Evolutionary conservation across 148 eudicot genomes (phyloP).

Genomic region (Fagopyrum esculentum): DNA sequence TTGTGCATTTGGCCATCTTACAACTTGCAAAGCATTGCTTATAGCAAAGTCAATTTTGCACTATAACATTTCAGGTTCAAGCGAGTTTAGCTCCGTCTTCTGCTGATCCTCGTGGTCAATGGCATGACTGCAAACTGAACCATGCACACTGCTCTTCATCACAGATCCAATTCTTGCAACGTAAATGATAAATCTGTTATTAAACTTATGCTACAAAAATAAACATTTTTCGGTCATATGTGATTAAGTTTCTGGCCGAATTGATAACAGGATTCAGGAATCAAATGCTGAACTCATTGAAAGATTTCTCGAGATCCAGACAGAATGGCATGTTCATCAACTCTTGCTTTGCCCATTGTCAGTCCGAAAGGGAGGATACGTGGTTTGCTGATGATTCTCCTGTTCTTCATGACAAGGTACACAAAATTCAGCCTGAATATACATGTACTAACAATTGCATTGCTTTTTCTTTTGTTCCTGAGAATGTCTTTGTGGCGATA

Average conservation of each 20-base stretch:
- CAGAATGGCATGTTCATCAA: constrained; percentile 77
- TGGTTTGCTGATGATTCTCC: constrained; percentile 97
- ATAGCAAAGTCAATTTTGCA: neutral
- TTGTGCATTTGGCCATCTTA: no score
- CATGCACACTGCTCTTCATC: constrained; percentile 57
- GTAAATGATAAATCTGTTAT: constrained; percentile 22
- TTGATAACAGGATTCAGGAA: constrained; percentile 55
- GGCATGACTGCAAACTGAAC: constrained; percentile 71
- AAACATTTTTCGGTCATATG: neutral
- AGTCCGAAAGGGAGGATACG: constrained; percentile 93
- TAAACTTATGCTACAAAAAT: neutral
- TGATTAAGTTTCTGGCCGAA: neutral
- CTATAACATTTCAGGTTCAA: constrained; percentile 41
- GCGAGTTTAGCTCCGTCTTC: constrained; percentile 66
- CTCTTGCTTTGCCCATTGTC: constrained; percentile 98
- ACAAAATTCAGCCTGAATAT: neutral
- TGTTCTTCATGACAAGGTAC: constrained; percentile 22
- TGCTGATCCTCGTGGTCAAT: constrained; percentile 66
- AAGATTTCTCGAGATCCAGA: constrained; percentile 40
- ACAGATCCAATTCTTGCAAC: constrained; percentile 75
- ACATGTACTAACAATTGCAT: neutral
- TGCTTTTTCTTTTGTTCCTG: neutral
- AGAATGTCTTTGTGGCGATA: neutral
- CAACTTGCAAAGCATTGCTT: neutral
- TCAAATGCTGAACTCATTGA: constrained; percentile 66